Base-by-base conservation (phyloP, 768 basidiomycete genomes). In the Suillus subaureus region DNA sequence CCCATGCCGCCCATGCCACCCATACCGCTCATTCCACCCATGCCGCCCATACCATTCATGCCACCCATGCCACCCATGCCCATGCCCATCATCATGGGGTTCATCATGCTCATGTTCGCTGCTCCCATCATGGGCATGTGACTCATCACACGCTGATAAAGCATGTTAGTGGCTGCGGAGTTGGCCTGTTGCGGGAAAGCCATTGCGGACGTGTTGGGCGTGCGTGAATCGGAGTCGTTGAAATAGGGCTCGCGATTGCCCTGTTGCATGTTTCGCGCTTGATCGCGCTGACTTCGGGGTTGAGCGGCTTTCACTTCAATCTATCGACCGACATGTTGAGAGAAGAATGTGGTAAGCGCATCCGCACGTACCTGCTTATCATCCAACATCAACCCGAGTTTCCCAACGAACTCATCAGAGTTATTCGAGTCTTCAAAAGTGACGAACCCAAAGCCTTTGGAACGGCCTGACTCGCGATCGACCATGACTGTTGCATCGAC, bases 401-500 rank as follows among this genome's bases (percentile, higher is more conserved):
- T 86, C 4, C 85, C 87, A 49, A 94, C 85, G 12, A 90, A 84
- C 66, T 86, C 85, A 31, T 91, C 89, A 8, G 89, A 83, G 65
- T 84, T 85, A 6, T 78, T 77, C 45, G 83, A 84, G 67, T 90
- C 87, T 68, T 88, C 86, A 73, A 92, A 94, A 0, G 92, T 94
- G 54, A 94, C 89, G 67, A 94, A 94, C 0, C 92, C 93, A 69
- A 94, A 94, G 1, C 93, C 93, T 75, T 94, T 92, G 39, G 88
- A 89, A 31, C 90, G 81, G 6, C 84, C 85, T 13, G 89, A 86
- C 63, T 93, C 90, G 61, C 89, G 83, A 74, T 94, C 93, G 65
- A 92, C 83, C 93, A 94, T 94, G 61, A 94, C 90, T 4, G 91
- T 93, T 3, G 92, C 86, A 71, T 94, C 93, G 60, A 92, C 86